These are phyloP conservation scores for Lodderomyces elongisporus DNA, from an alignment of 1,139 yeast species.

Conservation along the genomic window DNA sequence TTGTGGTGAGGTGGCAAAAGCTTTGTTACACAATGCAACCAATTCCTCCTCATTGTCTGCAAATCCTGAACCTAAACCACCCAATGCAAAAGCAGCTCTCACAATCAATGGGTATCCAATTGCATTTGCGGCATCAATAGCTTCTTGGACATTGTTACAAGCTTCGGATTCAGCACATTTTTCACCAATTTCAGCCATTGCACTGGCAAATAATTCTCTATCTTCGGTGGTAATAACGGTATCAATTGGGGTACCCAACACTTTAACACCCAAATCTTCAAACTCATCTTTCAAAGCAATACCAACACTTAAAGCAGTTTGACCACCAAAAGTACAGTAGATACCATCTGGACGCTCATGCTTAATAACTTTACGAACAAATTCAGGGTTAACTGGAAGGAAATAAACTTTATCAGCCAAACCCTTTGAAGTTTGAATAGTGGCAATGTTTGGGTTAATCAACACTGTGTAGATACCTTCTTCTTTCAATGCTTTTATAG, in stretches of 20 bases:
- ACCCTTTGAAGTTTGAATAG: conserved; percentile 97
- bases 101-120: conserved; percentile 96
- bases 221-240: conserved; percentile 97
- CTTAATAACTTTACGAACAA: conserved; percentile 89
- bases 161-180: conserved; percentile 93
- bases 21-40: conserved; percentile 78
- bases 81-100: conserved; percentile 95
- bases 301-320: conserved; percentile 95
- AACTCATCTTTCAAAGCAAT: conserved; percentile 93
- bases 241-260: conserved; percentile 93
- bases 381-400: conserved; percentile 93
- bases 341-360: conserved; percentile 97
- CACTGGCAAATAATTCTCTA: conserved; percentile 88
- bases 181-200: conserved; percentile 92
- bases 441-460: conserved; percentile 96
- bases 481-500: conserved; percentile 91
- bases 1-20: conserved; percentile 95
- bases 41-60: conserved; percentile 88
- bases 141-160: conserved; percentile 74
- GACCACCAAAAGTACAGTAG: conserved; percentile 97
- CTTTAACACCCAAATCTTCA: conserved; percentile 85
- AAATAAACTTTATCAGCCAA: conserved; percentile 96
- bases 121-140: conserved; percentile 73
- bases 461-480: conserved; percentile 94
- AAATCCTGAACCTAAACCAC: conserved; percentile 98